phyloP scores from a whole-genome alignment of 106 monocot genomes.

The Acorus gramineus region DNA sequence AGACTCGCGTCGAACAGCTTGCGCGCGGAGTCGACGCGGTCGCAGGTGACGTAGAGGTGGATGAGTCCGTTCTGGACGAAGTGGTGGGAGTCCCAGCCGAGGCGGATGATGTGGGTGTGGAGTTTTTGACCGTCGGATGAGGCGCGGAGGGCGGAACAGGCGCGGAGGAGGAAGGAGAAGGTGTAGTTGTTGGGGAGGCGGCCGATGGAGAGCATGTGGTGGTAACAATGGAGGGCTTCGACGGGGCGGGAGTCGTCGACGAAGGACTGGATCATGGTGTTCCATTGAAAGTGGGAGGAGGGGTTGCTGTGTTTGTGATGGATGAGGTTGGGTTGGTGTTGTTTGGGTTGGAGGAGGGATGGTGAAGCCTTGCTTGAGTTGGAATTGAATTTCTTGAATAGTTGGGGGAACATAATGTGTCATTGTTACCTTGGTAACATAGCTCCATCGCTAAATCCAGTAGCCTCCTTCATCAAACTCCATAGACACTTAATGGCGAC shows the following conservation, averaged over 20 bases:
- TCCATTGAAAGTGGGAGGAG: constrained; percentile 24
- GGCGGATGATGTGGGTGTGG: constrained; percentile 16
- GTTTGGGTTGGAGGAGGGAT: constrained; percentile 6
- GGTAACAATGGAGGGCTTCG: constrained; percentile 15
- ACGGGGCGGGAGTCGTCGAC: constrained; percentile 17
- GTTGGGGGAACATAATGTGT: no score
- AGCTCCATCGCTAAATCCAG: no score
- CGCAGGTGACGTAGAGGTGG: constrained; percentile 27
- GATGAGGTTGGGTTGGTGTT: constrained; percentile 20
- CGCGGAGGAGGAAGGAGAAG: constrained; percentile 46
- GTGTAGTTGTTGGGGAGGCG: constrained; percentile 42
- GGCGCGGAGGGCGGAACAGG: constrained; percentile 19
- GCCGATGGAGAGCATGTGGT: constrained; percentile 11
- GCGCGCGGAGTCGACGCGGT: constrained; percentile 14
- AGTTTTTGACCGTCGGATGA: constrained; percentile 10
- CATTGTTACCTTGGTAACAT: no score
- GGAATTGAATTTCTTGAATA: no score
- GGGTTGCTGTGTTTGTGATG: constrained; percentile 6
- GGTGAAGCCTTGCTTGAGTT: no score
- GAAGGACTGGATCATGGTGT: constrained; percentile 28
- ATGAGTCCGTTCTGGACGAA: constrained; percentile 43
- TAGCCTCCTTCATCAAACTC: no score
- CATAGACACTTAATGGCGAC: no score
- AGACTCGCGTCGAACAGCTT: constrained; percentile 28
- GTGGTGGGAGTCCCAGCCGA: constrained; percentile 39